A percentile compares a stretch with the other conserved stretches of the same genome.
Conservation (phyloP, 169 alveolate genomes). For the Babesia bigemina region DNA sequence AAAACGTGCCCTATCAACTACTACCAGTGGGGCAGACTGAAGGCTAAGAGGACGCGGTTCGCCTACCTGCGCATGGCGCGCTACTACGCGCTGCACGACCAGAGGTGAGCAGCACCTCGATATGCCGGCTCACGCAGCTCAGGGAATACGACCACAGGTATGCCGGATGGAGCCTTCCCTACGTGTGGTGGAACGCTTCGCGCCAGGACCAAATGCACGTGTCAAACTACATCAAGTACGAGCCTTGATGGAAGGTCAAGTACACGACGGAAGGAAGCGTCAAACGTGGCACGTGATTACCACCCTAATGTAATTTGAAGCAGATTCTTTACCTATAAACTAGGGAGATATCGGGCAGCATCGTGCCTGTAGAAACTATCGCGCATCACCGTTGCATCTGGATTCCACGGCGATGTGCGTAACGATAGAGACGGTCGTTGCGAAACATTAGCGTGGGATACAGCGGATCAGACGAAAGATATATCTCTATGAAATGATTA, state of each 20-base stretch:
- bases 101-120: slow-evolving; percentile 55
- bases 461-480: too few relatives aligned
- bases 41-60: slow-evolving; percentile 70
- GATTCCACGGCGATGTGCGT: too few relatives aligned
- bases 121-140: background rate
- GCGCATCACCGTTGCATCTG: too few relatives aligned
- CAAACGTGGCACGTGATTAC: too few relatives aligned
- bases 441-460: too few relatives aligned
- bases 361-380: too few relatives aligned
- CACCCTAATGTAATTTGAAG: too few relatives aligned
- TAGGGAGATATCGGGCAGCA: too few relatives aligned
- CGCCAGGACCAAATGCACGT: slow-evolving; percentile 56
- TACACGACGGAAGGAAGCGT: too few relatives aligned
- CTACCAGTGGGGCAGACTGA: slow-evolving; percentile 80
- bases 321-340: too few relatives aligned
- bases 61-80: slow-evolving; percentile 78
- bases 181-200: slow-evolving; percentile 74
- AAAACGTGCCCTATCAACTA: slow-evolving; percentile 67
- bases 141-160: slow-evolving; percentile 70
- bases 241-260: background rate
- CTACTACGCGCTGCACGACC: slow-evolving; percentile 73
- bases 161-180: slow-evolving; percentile 79
- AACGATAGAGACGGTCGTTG: too few relatives aligned
- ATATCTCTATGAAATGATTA: too few relatives aligned
- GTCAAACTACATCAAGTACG: slow-evolving; percentile 44